Evolutionary conservation across 345 rosid genomes (phyloP).

Genomic region (Eutrema japonicum): DNA sequence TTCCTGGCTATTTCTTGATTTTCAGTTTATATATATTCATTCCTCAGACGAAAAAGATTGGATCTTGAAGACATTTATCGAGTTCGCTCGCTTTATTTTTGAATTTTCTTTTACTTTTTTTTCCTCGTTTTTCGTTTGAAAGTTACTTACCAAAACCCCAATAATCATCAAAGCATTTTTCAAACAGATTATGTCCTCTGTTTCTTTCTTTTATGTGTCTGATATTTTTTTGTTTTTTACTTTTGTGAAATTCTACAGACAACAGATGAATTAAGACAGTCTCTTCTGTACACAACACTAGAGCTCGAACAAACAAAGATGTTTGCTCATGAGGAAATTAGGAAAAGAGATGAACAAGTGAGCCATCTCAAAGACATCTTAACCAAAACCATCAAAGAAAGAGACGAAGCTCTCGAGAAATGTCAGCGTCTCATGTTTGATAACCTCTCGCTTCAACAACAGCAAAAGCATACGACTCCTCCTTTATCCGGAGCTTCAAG

Average conservation of each 20-base stretch:
- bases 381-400: conserved; percentile 60
- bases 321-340: conserved; percentile 77
- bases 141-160: neutral
- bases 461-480: conserved; percentile 48
- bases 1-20: neutral
- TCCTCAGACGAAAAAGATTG: neutral
- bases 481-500: conserved; percentile 85
- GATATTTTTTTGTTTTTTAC: neutral
- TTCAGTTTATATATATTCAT: neutral
- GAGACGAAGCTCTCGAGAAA: conserved; percentile 76
- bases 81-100: neutral
- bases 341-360: conserved; percentile 77
- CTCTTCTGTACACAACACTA: conserved; percentile 65
- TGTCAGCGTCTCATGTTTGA: conserved; percentile 61
- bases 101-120: neutral
- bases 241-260: conserved; percentile 50
- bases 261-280: conserved; percentile 73
- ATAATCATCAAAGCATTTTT: neutral
- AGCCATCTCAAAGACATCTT: conserved; percentile 62
- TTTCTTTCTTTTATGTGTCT: conserved; percentile 17
- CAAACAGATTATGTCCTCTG: conserved; percentile 7
- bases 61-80: neutral
- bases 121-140: neutral
- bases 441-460: conserved; percentile 51
- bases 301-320: conserved; percentile 84